Conservation (phyloP, 345 rosid species). For the Syzygium jambos region DNA sequence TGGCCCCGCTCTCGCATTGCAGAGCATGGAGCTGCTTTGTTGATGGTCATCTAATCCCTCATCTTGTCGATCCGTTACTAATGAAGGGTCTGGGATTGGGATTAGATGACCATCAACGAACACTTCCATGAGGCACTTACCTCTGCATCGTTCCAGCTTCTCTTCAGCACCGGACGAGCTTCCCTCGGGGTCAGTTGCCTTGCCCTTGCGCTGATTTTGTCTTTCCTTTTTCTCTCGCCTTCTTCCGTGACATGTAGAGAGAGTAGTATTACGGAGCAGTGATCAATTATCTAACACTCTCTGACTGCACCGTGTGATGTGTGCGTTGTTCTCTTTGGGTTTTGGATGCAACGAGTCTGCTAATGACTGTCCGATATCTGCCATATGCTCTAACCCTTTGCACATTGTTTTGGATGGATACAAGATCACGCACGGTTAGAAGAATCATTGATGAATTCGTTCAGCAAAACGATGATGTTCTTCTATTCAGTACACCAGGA, state of each 20-base stretch:
- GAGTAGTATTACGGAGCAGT: no score
- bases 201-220: not conserved
- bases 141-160: not conserved
- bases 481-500: not conserved
- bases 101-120: conserved; percentile 4
- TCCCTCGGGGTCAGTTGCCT: not conserved
- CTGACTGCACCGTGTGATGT: not conserved
- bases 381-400: not conserved
- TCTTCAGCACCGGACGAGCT: not conserved
- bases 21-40: conserved; percentile 3
- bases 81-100: not conserved
- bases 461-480: not conserved
- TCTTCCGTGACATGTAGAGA: not conserved
- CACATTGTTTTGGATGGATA: not conserved
- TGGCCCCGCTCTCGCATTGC: not conserved
- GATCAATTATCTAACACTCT: no score
- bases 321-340: not conserved
- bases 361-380: not conserved
- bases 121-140: not conserved
- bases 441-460: not conserved
- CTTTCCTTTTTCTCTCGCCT: not conserved
- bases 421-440: not conserved
- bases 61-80: not conserved
- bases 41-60: conserved; percentile 1
- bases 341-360: not conserved